These are phyloP conservation scores for Aegilops tauschii DNA, from an alignment of 176 grass and related monocot species.

Conservation along the genomic window DNA sequence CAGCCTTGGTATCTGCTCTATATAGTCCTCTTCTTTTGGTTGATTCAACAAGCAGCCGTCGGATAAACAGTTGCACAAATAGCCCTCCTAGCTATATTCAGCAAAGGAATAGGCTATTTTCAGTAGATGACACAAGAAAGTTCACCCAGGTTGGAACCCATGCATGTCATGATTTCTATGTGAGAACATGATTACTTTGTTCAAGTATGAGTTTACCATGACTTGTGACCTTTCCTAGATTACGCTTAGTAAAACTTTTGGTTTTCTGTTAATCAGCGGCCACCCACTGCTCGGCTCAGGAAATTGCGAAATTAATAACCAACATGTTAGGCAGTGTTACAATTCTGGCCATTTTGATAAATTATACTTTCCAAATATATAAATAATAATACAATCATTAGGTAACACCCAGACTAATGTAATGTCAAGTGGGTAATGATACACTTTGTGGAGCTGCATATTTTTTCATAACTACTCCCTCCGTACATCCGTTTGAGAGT, in stretches of 20 bases:
- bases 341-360: slow-evolving; percentile 13
- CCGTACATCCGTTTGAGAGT: too few relatives aligned
- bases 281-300: neutral
- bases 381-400: neutral
- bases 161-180: slow-evolving; percentile 3
- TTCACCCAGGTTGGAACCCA: slow-evolving; percentile 64
- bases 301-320: neutral
- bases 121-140: slow-evolving; percentile 53
- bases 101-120: slow-evolving; percentile 60
- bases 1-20: slow-evolving; percentile 50
- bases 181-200: neutral
- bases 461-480: neutral
- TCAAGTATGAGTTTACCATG: neutral
- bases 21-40: slow-evolving; percentile 56
- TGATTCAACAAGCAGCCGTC: slow-evolving; percentile 54
- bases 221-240: slow-evolving; percentile 4
- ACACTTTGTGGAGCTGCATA: neutral
- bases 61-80: slow-evolving; percentile 65
- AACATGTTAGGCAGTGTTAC: neutral
- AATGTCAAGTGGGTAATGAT: neutral
- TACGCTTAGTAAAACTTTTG: neutral
- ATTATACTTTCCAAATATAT: neutral
- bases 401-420: slow-evolving; percentile 1
- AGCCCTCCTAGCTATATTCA: slow-evolving; percentile 76
- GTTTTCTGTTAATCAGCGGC: neutral